Evolutionary conservation across 2,329 filamentous ascomycete genomes (phyloP).

Genomic region (Phialocephala subalpina): DNA sequence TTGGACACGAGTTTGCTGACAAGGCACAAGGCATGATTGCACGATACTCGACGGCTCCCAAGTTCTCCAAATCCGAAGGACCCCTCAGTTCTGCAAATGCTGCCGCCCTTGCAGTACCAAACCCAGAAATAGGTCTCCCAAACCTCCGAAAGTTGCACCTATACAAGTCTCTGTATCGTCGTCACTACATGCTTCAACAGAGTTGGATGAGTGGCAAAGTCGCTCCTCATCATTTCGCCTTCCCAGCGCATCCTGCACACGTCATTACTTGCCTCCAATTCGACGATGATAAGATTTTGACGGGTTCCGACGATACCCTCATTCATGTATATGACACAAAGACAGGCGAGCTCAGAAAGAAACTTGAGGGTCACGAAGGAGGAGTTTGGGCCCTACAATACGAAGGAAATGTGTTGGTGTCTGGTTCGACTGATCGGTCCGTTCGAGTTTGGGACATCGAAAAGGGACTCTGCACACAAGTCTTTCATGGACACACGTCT

Average conservation of each 20-base stretch:
- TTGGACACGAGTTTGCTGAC: slow-evolving; percentile 37
- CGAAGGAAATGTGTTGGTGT: slow-evolving; percentile 92
- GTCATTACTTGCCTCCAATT: slow-evolving; percentile 98
- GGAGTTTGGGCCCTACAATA: slow-evolving; percentile 98
- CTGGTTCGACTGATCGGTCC: slow-evolving; percentile 93
- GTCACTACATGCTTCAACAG: slow-evolving; percentile 88
- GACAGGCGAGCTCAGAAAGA: slow-evolving; percentile 84
- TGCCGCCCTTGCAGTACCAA: slow-evolving; percentile 82
- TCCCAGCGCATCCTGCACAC: slow-evolving; percentile 94
- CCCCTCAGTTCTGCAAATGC: slow-evolving; percentile 87
- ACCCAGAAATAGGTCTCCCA: slow-evolving; percentile 80
- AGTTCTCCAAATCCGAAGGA: slow-evolving; percentile 68
- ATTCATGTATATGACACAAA: slow-evolving; percentile 99
- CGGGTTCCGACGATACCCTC: slow-evolving; percentile 95
- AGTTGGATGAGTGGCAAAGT: slow-evolving; percentile 90
- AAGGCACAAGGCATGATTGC: slow-evolving; percentile 37
- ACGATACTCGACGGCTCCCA: slow-evolving; percentile 32
- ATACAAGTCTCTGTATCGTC: slow-evolving; percentile 94
- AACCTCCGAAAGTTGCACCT: slow-evolving; percentile 86
- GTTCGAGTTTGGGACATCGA: slow-evolving; percentile 99
- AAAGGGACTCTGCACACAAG: slow-evolving; percentile 88
- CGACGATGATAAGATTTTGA: slow-evolving; percentile 97
- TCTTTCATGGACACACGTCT: slow-evolving; percentile 97
- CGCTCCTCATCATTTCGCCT: slow-evolving; percentile 90
- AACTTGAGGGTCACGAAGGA: slow-evolving; percentile 91